Percentiles rank a stretch among this genome's conserved stretches.
phyloP scores from a whole-genome alignment of 257 asterid genomes.

The Capsicum baccatum region DNA sequence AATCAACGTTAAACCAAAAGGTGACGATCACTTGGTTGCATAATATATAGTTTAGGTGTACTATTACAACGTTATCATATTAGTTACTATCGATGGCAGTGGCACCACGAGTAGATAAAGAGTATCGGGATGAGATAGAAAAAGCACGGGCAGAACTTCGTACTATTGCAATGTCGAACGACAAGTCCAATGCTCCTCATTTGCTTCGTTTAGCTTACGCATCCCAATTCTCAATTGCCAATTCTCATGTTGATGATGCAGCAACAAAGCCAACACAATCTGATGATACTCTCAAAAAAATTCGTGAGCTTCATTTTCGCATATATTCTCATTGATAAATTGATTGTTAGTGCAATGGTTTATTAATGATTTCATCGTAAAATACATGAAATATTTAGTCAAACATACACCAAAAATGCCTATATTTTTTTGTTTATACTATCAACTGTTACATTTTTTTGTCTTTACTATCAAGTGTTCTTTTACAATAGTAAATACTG shows the following conservation, averaged over 20 bases:
- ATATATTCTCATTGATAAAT: not conserved
- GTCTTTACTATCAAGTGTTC: too few species aligned
- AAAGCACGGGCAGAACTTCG: constrained; percentile 57
- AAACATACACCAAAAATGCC: too few species aligned
- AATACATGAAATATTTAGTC: too few species aligned
- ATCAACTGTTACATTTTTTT: too few species aligned
- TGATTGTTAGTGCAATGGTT: not conserved
- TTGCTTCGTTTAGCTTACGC: constrained; percentile 82
- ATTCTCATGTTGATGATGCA: constrained; percentile 46
- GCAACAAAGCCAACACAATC: constrained; percentile 55
- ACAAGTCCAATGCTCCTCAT: constrained; percentile 62
- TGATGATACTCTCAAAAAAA: constrained; percentile 36
- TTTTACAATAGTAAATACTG: too few species aligned
- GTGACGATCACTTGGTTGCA: not conserved
- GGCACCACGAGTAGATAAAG: constrained; percentile 45
- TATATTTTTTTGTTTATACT: too few species aligned
- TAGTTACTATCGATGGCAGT: not conserved
- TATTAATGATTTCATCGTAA: not conserved
- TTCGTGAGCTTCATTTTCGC: constrained; percentile 58
- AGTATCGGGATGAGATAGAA: constrained; percentile 59
- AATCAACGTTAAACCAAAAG: not conserved
- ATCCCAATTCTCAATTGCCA: not conserved
- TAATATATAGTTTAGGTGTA: not conserved
- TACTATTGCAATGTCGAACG: constrained; percentile 52
- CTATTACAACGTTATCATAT: not conserved